A percentile compares a stretch with the other conserved stretches of the same genome.
These are phyloP conservation scores for Solanum corneliomulleri DNA, from an alignment of 257 asterid species.

Conservation along the genomic window DNA sequence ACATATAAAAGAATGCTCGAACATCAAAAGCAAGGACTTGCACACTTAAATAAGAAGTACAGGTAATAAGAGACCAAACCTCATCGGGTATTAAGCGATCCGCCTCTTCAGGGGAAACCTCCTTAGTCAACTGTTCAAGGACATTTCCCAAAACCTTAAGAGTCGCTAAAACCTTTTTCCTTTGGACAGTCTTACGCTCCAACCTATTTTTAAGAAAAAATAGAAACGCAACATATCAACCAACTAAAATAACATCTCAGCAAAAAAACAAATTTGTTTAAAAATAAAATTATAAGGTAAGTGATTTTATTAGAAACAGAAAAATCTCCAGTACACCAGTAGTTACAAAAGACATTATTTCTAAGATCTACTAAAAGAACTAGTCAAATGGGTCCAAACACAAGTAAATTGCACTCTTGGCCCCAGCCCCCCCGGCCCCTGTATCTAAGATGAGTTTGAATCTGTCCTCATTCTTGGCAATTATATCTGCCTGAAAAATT, in stretches of 20 bases:
- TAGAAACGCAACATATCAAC: not conserved
- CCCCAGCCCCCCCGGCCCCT: not conserved
- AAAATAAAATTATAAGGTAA: not conserved
- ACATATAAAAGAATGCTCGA: not conserved
- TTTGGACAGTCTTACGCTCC: conserved; percentile 80
- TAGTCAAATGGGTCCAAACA: not conserved
- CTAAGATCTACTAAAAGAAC: not conserved
- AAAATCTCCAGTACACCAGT: not conserved
- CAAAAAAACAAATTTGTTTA: not conserved
- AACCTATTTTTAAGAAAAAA: conserved; percentile 32
- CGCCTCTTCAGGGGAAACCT: conserved; percentile 93
- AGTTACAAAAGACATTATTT: not conserved
- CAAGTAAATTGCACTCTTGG: not conserved
- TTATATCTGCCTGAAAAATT: not conserved
- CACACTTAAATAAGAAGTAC: not conserved
- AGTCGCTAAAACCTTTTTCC: conserved; percentile 86
- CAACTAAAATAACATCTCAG: not conserved
- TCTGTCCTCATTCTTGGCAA: not conserved
- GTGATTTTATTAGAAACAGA: not conserved
- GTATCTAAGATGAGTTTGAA: not conserved
- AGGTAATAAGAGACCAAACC: conserved; percentile 25
- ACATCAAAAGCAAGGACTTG: not conserved
- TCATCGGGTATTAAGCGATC: conserved; percentile 77
- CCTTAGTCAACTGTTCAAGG: conserved; percentile 71
- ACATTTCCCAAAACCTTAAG: conserved; percentile 85